phyloP scores from a whole-genome alignment of 2,329 filamentous ascomycete genomes.

The Penicillium capsulatum region DNA sequence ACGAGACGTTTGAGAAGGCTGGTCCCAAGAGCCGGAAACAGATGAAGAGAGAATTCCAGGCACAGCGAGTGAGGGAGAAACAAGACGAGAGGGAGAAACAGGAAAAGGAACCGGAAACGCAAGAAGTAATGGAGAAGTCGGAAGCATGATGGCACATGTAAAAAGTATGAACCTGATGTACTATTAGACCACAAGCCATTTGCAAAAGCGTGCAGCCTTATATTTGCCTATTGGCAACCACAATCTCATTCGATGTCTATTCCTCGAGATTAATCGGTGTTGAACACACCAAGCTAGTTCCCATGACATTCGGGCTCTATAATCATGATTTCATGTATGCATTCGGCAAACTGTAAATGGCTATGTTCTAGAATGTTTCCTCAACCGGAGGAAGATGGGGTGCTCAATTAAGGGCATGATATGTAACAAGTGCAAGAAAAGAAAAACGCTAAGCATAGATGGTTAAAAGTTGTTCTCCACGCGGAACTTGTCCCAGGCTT shows the following conservation, averaged over 20 bases:
- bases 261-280: too few relatives aligned
- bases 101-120: not conserved
- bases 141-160: not conserved
- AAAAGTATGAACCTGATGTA: slow-evolving; percentile 6
- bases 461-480: slow-evolving; percentile 55
- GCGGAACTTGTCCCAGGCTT: slow-evolving; percentile 67
- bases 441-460: slow-evolving; percentile 1
- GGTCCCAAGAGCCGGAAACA: slow-evolving; percentile 37
- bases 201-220: slow-evolving; percentile 6
- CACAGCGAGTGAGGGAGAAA: slow-evolving; percentile 35
- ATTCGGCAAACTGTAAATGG: not conserved
- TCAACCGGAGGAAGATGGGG: not conserved
- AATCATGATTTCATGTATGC: slow-evolving; percentile 11
- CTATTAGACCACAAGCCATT: slow-evolving; percentile 4
- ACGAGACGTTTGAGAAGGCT: slow-evolving; percentile 21
- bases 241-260: too few relatives aligned
- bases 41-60: slow-evolving; percentile 44
- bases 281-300: too few relatives aligned
- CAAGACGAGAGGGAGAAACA: slow-evolving; percentile 11
- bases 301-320: too few relatives aligned
- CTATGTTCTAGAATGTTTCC: slow-evolving; percentile 13
- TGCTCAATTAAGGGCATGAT: not conserved
- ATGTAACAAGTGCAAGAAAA: slow-evolving; percentile 7
- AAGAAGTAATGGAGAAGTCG: slow-evolving; percentile 4
- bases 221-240: too few relatives aligned